These are phyloP conservation scores for Kodamaea fukazawae DNA, from an alignment of 805 yeast genomes.

Conservation along the genomic window DNA sequence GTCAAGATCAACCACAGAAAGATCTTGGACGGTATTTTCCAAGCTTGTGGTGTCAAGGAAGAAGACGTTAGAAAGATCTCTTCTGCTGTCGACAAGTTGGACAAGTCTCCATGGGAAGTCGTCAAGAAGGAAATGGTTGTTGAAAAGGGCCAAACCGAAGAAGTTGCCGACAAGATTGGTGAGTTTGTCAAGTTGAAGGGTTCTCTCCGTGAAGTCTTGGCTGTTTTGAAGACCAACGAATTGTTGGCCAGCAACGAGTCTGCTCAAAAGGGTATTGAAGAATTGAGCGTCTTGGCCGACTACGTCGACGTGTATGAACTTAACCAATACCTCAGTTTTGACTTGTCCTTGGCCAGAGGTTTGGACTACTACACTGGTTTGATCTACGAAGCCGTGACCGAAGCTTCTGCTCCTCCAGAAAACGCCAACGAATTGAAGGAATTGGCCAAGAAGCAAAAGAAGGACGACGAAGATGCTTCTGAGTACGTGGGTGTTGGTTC, in stretches of 20 bases:
- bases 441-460: slow-evolving; percentile 34
- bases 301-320: slow-evolving; percentile 85
- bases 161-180: slow-evolving; percentile 91
- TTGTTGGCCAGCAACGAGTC: slow-evolving; percentile 59
- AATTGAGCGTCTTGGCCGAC: slow-evolving; percentile 70
- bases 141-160: slow-evolving; percentile 88
- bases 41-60: slow-evolving; percentile 89
- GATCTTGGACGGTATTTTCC: slow-evolving; percentile 92
- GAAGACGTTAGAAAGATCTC: slow-evolving; percentile 93
- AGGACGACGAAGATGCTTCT: slow-evolving; percentile 84
- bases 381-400: slow-evolving; percentile 93
- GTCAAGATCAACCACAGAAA: slow-evolving; percentile 93
- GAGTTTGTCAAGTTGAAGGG: slow-evolving; percentile 87
- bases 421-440: slow-evolving; percentile 68
- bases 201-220: slow-evolving; percentile 59
- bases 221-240: slow-evolving; percentile 54
- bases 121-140: slow-evolving; percentile 89
- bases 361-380: slow-evolving; percentile 96
- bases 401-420: slow-evolving; percentile 92
- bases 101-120: slow-evolving; percentile 92
- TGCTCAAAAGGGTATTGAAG: slow-evolving; percentile 79
- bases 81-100: slow-evolving; percentile 94
- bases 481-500: slow-evolving; percentile 98
- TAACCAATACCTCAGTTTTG: slow-evolving; percentile 68
- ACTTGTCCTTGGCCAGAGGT: slow-evolving; percentile 94